Evolutionary conservation across 1,284 basidiomycete species (phyloP).

Genomic region (Volvariella surrecta): DNA sequence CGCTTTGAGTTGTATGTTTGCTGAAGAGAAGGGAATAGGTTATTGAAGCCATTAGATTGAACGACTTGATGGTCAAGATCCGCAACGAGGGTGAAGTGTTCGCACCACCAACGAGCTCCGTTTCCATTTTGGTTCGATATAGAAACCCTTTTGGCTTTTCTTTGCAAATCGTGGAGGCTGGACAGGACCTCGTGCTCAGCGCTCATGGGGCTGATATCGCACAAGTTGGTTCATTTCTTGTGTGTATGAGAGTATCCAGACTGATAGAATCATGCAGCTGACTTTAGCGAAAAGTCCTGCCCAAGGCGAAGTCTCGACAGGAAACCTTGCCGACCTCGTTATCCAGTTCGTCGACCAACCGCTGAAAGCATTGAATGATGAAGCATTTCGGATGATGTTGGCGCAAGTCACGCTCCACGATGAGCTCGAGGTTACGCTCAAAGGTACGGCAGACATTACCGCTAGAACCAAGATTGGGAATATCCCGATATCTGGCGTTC

Average conservation of each 20-base stretch:
- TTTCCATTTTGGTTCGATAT: constrained; percentile 55
- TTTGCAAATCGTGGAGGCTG: constrained; percentile 52
- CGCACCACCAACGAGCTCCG: constrained; percentile 51
- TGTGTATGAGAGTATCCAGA: not conserved
- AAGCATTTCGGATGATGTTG: constrained; percentile 51
- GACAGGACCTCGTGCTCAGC: constrained; percentile 46
- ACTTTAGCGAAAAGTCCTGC: constrained; percentile 41
- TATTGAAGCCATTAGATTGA: constrained; percentile 58
- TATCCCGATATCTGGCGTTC: constrained; percentile 57
- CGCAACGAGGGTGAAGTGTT: constrained; percentile 44
- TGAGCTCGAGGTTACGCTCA: constrained; percentile 39
- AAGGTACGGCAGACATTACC: constrained; percentile 52
- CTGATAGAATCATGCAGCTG: constrained; percentile 30
- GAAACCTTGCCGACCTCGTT: constrained; percentile 49
- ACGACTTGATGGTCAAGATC: constrained; percentile 52
- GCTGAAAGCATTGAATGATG: constrained; percentile 46
- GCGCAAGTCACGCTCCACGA: constrained; percentile 46
- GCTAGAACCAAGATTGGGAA: constrained; percentile 62
- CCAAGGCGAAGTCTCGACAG: constrained; percentile 58
- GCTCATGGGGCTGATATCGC: constrained; percentile 46
- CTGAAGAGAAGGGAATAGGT: constrained; percentile 29
- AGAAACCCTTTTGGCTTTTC: constrained; percentile 77
- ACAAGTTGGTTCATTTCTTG: constrained; percentile 25
- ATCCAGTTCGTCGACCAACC: constrained; percentile 51
- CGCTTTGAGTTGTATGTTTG: constrained; percentile 1